phyloP scores from a whole-genome alignment of 768 basidiomycete species.

The Grammothele lineata region DNA sequence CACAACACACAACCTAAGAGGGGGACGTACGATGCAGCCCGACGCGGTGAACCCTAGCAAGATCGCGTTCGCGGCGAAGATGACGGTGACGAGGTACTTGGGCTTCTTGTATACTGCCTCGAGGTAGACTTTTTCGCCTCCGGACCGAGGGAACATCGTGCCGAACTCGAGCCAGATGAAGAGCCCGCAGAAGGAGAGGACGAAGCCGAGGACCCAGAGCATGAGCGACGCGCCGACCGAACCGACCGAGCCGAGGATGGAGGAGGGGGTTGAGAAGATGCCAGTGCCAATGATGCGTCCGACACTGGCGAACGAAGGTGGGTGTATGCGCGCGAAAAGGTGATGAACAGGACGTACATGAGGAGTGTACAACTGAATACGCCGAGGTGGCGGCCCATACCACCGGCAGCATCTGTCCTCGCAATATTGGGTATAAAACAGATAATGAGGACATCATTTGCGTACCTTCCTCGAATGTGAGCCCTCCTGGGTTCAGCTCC shows the following conservation, averaged over 20 bases:
- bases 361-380: conserved; percentile 54
- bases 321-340: background rate
- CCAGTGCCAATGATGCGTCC: conserved; percentile 60
- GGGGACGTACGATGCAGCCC: conserved; percentile 23
- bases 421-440: too few species aligned
- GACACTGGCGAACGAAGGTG: conserved; percentile 27
- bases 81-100: conserved; percentile 29
- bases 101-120: conserved; percentile 46
- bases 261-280: conserved; percentile 62
- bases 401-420: conserved; percentile 45
- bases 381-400: conserved; percentile 55
- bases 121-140: conserved; percentile 61
- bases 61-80: conserved; percentile 33
- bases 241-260: conserved; percentile 51
- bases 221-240: conserved; percentile 58
- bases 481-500: conserved; percentile 36
- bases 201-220: conserved; percentile 61
- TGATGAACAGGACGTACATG: conserved; percentile 31
- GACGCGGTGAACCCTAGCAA: conserved; percentile 34
- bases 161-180: conserved; percentile 65
- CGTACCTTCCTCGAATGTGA: conserved; percentile 43
- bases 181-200: conserved; percentile 53
- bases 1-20: too few species aligned
- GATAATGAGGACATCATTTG: background rate
- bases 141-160: conserved; percentile 58